Evolutionary conservation across 768 basidiomycete species (phyloP), one percentile per base, ranked within the genome.

Genomic region (Boletus vermiculosoides): DNA sequence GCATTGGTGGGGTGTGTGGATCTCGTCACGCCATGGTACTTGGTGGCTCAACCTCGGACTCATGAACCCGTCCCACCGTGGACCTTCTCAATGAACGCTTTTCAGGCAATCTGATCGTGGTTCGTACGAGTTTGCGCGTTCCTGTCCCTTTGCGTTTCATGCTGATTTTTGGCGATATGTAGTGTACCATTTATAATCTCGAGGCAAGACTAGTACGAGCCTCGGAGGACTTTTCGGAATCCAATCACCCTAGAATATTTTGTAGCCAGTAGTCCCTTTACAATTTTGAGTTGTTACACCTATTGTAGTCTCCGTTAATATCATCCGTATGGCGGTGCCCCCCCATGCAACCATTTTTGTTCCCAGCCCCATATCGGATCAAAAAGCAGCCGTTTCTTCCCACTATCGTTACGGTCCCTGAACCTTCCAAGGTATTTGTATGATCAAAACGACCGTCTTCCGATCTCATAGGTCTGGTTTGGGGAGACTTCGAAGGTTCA

Each of bases 1-100:
- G 54, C 66, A 72, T 50, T 85, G 78, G 64, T 76, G 78, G 66
- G 83, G 82, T 1, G 49, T 67, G 39, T 72, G 71, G 71, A 57
- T 70, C 31, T 60, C 71, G 33, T 55, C 64, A 5, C 55, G 48
- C 6, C 70, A 80, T 45, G 64, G 74, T 4, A 70, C 72, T 5
- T 82, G 79, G 79, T 76, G 73, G 56, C 63, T 83, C 23, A 76
- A 78, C 50, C 66, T 86, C 56, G 79, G 76, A 33, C 67, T 84
- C 15, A 66, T 77, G 46, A 58, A 66, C 18, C 56, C 60, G 0
- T 49, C 55, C 0, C 65, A 58, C 15, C 66, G 66, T 2, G 31
- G 18, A 15, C 63, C 51, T 22, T 13, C 4, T 42, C 45, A 10
- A 4, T 61, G 50, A 57, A 23, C 1, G 18, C 10, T 31, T 20